A percentile compares a stretch with the other conserved stretches of the same genome.
Evolutionary conservation across 495 filamentous ascomycete genomes (phyloP).

Genomic region (Xanthoparmelia taractica): DNA sequence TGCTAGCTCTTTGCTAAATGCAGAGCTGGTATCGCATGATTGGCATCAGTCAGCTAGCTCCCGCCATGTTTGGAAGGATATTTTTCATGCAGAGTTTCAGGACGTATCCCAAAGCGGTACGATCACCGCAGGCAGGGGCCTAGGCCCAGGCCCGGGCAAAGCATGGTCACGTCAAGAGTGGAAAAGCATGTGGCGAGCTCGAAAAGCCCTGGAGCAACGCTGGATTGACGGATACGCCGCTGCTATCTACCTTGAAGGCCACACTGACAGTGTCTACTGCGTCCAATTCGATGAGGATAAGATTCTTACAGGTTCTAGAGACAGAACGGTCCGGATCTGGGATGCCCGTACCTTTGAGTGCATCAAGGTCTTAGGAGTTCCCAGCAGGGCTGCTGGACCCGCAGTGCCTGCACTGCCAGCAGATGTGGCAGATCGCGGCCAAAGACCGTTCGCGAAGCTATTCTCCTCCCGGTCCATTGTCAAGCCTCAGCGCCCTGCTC

Average conservation of each 20-base stretch:
- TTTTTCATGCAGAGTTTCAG: slow-evolving; percentile 60
- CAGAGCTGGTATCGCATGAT: slow-evolving; percentile 51
- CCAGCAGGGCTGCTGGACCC: slow-evolving; percentile 16
- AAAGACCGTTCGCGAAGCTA: slow-evolving; percentile 18
- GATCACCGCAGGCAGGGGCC: slow-evolving; percentile 21
- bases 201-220: slow-evolving; percentile 61
- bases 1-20: slow-evolving; percentile 52
- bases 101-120: slow-evolving; percentile 6
- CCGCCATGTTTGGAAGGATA: slow-evolving; percentile 67
- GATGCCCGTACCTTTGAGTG: slow-evolving; percentile 81
- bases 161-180: slow-evolving; percentile 56
- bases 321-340: slow-evolving; percentile 93
- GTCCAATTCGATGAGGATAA: slow-evolving; percentile 95
- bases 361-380: slow-evolving; percentile 47
- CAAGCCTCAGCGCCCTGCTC: neutral
- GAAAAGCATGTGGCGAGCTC: slow-evolving; percentile 75
- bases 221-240: slow-evolving; percentile 73
- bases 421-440: slow-evolving; percentile 10
- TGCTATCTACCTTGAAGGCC: slow-evolving; percentile 82
- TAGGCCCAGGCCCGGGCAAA: slow-evolving; percentile 43
- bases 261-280: slow-evolving; percentile 93
- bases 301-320: slow-evolving; percentile 92
- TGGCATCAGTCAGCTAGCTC: slow-evolving; percentile 60
- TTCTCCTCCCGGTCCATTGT: slow-evolving; percentile 11
- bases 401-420: slow-evolving; percentile 11